Base-by-base conservation (phyloP, 306 rosid species). In the Glycine soja region DNA sequence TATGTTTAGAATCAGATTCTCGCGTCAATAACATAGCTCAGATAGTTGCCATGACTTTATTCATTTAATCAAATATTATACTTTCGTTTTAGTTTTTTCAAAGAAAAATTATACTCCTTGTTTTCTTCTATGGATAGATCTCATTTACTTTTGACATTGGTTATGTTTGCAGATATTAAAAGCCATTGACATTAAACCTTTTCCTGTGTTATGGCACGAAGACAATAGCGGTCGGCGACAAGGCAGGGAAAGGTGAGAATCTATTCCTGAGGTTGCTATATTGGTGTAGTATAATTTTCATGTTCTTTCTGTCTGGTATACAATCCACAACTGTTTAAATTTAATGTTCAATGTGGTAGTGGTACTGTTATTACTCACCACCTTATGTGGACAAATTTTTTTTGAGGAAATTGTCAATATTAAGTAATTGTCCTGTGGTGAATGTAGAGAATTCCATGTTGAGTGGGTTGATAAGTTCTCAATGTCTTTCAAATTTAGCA, bases 191-290 rank as follows among this genome's bases (percentile, higher is more conserved):
- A 85, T 95, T 48, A 95, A 93, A 86, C 93, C 99, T 8, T 70
- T 82, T 63, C 99, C 99, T 47, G 57, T 79, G 18, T 75, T 95
- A 61, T 95, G 99, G 99, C 99, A 95, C 67, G 99, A 95, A 86
- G 99, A 95, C 75, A 87, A 85, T 82, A 80, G 88, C 80, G 71
- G 85, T 51, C 86, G 97, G 57, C 95, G 97, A 62, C 76, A 88
- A 59, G 90, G 90, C 54, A 91, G 99, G 87, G 98, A 92, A 51
- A 90, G 99, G 99, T 93, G 81, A 86, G 88, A 66, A 78, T 81
- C 13, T 54, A 68, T 74, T 69, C 30, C 30, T 6, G 36, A 16
- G 47, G 43, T 67, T 57, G 10, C n/a, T 56, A 62, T 56, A 72
- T 73, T 78, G 76, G 71, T 54, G n/a, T 62, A 34, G 40, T 11